phyloP scores from a whole-genome alignment of 805 yeast genomes.

The Pichia manshurica region DNA sequence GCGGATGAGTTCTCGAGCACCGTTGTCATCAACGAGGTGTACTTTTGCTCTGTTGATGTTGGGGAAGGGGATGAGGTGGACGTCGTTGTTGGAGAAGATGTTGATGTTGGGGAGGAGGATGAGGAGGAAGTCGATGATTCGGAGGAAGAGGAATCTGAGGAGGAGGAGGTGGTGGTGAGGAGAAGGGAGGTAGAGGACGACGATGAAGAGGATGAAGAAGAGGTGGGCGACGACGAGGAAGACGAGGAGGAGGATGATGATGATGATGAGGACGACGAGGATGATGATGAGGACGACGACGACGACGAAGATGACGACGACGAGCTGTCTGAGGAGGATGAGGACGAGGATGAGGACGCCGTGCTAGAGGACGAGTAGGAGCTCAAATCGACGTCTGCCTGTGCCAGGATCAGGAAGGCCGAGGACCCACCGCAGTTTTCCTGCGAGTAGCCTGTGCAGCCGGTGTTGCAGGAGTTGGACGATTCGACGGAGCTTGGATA shows the following conservation, averaged over 20 bases:
- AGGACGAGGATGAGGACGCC: not conserved
- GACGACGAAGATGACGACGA: conserved; percentile 32
- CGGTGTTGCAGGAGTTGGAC: conserved; percentile 34
- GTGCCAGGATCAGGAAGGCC: conserved; percentile 42
- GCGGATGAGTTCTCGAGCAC: conserved; percentile 20
- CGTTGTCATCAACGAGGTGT: conserved; percentile 16
- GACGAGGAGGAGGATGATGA: conserved; percentile 13
- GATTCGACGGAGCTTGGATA: conserved; percentile 28
- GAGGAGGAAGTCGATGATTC: not conserved
- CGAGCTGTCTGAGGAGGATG: conserved; percentile 15
- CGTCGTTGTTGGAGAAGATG: conserved; percentile 9
- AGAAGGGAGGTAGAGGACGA: conserved; percentile 9
- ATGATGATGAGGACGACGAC: not conserved
- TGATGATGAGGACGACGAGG: conserved; percentile 12
- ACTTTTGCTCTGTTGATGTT: not conserved
- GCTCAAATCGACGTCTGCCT: conserved; percentile 23
- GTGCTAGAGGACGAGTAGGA: conserved; percentile 15
- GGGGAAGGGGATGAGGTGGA: not conserved
- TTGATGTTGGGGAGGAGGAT: conserved; percentile 2
- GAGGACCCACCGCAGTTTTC: conserved; percentile 56
- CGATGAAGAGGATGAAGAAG: conserved; percentile 3
- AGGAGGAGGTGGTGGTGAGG: not conserved
- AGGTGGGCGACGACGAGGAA: conserved; percentile 1
- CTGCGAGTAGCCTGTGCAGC: conserved; percentile 57
- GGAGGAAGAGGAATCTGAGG: conserved; percentile 6